phyloP scores from a whole-genome alignment of 2,329 filamentous ascomycete species.

The Hypoxylon sp. region DNA sequence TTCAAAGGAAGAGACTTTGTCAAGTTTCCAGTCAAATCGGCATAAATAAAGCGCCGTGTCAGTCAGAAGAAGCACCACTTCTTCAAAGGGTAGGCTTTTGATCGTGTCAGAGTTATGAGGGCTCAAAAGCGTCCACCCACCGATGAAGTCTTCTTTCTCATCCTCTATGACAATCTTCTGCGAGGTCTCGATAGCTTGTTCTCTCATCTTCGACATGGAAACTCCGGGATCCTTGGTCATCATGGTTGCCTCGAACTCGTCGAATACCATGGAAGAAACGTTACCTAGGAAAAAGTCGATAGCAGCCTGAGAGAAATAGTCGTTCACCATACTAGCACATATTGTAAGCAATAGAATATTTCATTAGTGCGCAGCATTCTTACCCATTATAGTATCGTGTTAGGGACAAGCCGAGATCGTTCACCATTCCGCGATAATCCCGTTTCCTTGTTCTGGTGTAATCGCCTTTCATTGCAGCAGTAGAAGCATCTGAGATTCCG shows the following conservation, averaged over 20 bases:
- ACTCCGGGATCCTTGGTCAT: slow-evolving; percentile 93
- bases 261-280: slow-evolving; percentile 86
- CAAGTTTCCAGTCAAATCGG: slow-evolving; percentile 93
- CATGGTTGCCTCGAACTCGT: slow-evolving; percentile 94
- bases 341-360: slow-evolving; percentile 16
- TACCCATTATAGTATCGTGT: slow-evolving; percentile 80
- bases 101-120: slow-evolving; percentile 80
- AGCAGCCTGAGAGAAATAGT: slow-evolving; percentile 95
- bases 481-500: slow-evolving; percentile 76
- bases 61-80: slow-evolving; percentile 89
- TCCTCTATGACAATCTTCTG: slow-evolving; percentile 89
- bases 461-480: slow-evolving; percentile 95
- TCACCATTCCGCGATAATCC: slow-evolving; percentile 90
- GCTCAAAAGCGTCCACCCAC: slow-evolving; percentile 89
- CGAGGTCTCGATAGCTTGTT: slow-evolving; percentile 90
- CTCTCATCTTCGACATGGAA: slow-evolving; percentile 85
- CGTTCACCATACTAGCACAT: slow-evolving; percentile 86
- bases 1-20: slow-evolving; percentile 95
- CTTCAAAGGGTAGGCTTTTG: slow-evolving; percentile 82
- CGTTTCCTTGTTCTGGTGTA: slow-evolving; percentile 93
- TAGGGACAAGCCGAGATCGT: slow-evolving; percentile 90
- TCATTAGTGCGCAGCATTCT: slow-evolving; percentile 47
- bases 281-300: slow-evolving; percentile 96
- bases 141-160: slow-evolving; percentile 85
- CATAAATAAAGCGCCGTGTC: slow-evolving; percentile 89